Evolutionary conservation across 2,329 filamentous ascomycete genomes (phyloP).

Genomic region (Fusarium sp.): DNA sequence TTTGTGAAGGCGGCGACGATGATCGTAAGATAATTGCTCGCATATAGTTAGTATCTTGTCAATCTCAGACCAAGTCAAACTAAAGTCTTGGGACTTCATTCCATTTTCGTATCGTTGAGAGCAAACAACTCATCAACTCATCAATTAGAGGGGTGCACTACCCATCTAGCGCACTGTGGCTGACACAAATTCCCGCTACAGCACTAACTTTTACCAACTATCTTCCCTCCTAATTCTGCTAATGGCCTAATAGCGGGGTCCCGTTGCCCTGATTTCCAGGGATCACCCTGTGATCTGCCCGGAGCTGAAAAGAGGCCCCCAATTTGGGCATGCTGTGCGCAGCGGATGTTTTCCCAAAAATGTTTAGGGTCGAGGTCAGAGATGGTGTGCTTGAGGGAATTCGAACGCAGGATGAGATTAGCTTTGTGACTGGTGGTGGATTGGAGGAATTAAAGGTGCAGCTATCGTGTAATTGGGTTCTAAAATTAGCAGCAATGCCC

Average conservation of each 20-base stretch:
- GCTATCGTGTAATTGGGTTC: neutral
- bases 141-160: conserved; percentile 26
- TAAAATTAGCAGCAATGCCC: neutral
- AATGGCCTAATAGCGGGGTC: neutral
- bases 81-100: neutral
- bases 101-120: neutral
- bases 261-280: neutral
- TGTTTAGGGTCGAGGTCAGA: no score
- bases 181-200: neutral
- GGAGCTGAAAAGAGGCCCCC: conserved; percentile 26
- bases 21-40: neutral
- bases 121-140: neutral
- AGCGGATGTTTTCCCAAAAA: neutral
- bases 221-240: no score
- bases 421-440: neutral
- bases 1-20: neutral
- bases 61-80: neutral
- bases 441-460: neutral
- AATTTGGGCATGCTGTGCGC: conserved; percentile 18
- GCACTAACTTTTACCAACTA: neutral
- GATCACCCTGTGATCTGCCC: conserved; percentile 20
- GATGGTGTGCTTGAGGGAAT: neutral
- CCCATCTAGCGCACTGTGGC: conserved; percentile 21
- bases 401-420: neutral
- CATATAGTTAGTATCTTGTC: neutral